Evolutionary conservation across 768 basidiomycete genomes (phyloP), one percentile per base, ranked within the genome.

Genomic region (Harrya chromipes): DNA sequence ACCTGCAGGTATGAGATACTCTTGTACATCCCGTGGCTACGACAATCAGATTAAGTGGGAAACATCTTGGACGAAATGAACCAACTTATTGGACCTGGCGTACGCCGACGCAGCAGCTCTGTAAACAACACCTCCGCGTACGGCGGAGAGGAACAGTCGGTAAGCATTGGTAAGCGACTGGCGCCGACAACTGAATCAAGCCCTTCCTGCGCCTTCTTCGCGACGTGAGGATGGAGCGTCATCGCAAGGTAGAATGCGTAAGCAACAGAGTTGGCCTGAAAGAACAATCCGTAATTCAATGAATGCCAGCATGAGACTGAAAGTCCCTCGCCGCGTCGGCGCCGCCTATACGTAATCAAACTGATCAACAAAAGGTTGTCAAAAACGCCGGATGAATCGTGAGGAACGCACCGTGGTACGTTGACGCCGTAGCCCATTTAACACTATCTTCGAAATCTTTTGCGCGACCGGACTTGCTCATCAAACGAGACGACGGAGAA

Each of bases 1-100:
- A 3, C 69, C 66, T 38, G 63, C 64, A 1, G 68, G 68, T 17
- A 71, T 56, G 20, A 47, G 44, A 45, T 68, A 70, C 7, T 69
- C 65, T 13, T 56, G 61, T 26, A 33, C 42, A n/a, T 4, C 42
- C 33, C 42, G 33, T 19, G 31, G 29, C 42, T 43, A 19, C 9
- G 19, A 9, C n/a, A 23, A 13, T 33, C 23, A 27, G 27, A 27
- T 23, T n/a, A 27, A 16, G 27, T 11, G 12, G 1, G 41, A 3
- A 29, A 40, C 68, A 40, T 6, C 27, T 6, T 27, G 27, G 8
- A 27, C 8, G 27, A 11, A 27, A 27, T 5, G 20, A 11, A 14
- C 23, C 10, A n/a, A 24, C n/a, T 46, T 33, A 39, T 31, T 16
- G 33, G 26, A 29, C 44, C 40, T 21, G 40, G 20, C 19, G 43